Evolutionary conservation across 371 early-diverging fungal genomes (phyloP), one percentile per base, ranked within the genome.

Genomic region (Entomophthora muscae): DNA sequence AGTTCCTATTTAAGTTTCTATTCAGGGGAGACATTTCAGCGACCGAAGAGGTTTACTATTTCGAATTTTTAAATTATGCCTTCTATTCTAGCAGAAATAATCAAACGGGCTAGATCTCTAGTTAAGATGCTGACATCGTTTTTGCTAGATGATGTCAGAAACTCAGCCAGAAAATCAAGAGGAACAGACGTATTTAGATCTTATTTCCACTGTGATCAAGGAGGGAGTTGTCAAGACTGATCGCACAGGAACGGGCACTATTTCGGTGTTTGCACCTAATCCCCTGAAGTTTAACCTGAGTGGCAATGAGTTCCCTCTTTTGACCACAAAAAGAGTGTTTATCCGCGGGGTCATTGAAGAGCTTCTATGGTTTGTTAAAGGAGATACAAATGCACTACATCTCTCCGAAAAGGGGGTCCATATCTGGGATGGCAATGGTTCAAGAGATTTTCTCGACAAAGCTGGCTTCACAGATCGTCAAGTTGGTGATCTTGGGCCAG

Each of bases 341-440:
- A 83, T 89, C 69, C 84, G 95, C 32, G 88, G 88, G 0, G 91
- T 99, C 0, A 76, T 85, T 30, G 99, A 99, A 72, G 99, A 99
- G 70, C 78, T 99, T 2, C 79, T 99, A 32, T 99, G 98, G 92
- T 99, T 99, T 71, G 76, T 99, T 27, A 82, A 86, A 32, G 99
- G 93, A 1, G 86, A 92, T 42, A 98, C 98, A 21, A 88, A 98
- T 71, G 82, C 86, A 7, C 77, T 78, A 26, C 77, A 88, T 26
- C 76, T 99, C 42, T 73, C 81, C 52, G 88, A 82, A 21, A 91
- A 91, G 65, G 84, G 83, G 28, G 78, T 99, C 57, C 83, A 93
- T 60, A 99, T 99, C 64, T 99, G 99, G 99, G 95, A 98, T 65
- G 93, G 89, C 32, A 99, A 99, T 75, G 93, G 94, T 31, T 86